Base-by-base conservation (phyloP, 2,329 filamentous ascomycete genomes). In the Cercospora janseana region DNA sequence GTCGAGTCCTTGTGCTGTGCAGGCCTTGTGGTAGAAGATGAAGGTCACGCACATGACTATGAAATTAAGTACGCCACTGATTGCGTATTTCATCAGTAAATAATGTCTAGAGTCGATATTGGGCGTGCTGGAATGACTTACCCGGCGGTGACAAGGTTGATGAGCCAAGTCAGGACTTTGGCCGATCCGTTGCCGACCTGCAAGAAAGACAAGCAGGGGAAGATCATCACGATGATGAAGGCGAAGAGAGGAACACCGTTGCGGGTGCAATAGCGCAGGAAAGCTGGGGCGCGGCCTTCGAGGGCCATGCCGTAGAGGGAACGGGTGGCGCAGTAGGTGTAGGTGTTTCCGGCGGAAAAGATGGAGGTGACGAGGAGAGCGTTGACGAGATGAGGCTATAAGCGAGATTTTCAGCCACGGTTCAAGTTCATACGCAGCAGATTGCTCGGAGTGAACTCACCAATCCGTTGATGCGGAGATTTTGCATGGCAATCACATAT, bases 61-160 rank as follows among this genome's bases (percentile, higher is more conserved):
- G 66, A 81, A 85, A 69, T 83, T 80, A 65, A 85, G 82, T 58
- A 82, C 74, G 42, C 76, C 75, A 20, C 75, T 76, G 3, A 76
- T 78, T 4, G 77, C 50, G 63, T 28, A 6, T 20, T 21, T 20
- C 16, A n/a, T n/a, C n/a, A n/a, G n/a, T n/a, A n/a, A 43, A 26
- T 20, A 31, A 0, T 31, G 13, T 26, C 12, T 83, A 81, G 60
- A 80, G n/a, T 73, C 38, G 75, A 73, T 18, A 73, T 75, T 3
- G 75, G 77, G 3, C 77, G 46, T 2, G 6, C n/a, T 15, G 38
- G 6, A 18, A 26, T 9, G 6, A 20, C 38, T 31, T 38, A 38
- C 34, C 44, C 44, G 2, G 44, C 27, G 16, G 45, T 53, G 63
- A 80, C 76, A 6, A 83, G 70, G 55, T 73, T 78, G 58, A 78